Evolutionary conservation across 305 asterid species (phyloP).

Genomic region (Solanum hybrid): DNA sequence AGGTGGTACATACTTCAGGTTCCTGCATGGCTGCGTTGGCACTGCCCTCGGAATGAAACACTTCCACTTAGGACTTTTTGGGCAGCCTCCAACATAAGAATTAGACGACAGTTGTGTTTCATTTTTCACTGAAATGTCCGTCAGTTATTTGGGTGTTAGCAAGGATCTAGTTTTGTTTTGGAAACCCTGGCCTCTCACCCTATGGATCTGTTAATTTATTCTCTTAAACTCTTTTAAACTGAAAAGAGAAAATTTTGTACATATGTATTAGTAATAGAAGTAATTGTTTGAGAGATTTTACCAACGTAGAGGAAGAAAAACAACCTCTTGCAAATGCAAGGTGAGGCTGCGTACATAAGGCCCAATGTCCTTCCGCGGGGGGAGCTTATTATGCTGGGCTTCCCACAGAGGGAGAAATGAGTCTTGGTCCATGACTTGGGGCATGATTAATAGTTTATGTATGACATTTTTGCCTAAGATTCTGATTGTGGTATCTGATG

Average conservation of each 20-base stretch:
- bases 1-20: not conserved
- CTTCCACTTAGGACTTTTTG: not conserved
- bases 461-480: not conserved
- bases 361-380: not conserved
- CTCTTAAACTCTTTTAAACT: not conserved
- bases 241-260: not conserved
- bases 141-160: not conserved
- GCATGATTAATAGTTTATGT: not conserved
- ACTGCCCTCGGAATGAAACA: not conserved
- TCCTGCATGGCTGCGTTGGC: not conserved
- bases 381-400: not conserved
- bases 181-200: not conserved
- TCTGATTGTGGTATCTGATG: not conserved
- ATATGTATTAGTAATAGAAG: not conserved
- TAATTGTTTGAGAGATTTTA: not conserved
- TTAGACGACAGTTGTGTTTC: not conserved
- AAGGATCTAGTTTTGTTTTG: not conserved
- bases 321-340: not conserved
- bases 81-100: not conserved
- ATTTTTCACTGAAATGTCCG: not conserved
- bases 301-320: not conserved
- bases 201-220: not conserved
- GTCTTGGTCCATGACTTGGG: not conserved
- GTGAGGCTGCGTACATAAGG: not conserved
- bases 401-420: not conserved